Conservation (phyloP, 192 early-diverging fungal genomes). For the Linnemannia hyalina region DNA sequence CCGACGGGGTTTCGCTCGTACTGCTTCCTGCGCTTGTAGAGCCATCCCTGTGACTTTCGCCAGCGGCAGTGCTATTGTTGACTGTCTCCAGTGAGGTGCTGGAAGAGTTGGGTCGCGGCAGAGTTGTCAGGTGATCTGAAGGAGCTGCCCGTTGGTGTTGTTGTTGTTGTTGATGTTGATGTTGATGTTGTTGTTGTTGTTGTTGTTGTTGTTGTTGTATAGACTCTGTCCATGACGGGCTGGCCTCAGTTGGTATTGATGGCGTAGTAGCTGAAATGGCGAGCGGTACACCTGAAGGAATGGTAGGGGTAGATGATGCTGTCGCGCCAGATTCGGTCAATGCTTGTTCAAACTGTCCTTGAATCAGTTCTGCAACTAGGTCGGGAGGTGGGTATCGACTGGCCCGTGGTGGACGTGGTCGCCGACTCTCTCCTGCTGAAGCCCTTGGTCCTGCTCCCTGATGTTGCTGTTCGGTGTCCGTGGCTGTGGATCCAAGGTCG, state of each 20-base stretch:
- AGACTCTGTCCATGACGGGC: background rate
- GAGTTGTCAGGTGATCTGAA: background rate
- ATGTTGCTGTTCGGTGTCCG: background rate
- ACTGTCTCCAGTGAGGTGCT: conserved; percentile 16
- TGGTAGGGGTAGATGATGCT: background rate
- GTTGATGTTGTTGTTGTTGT: background rate
- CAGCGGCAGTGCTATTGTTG: background rate
- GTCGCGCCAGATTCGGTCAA: conserved; percentile 10
- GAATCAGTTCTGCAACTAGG: conserved; percentile 19
- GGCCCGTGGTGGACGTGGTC: conserved; percentile 15
- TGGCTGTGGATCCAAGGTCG: background rate
- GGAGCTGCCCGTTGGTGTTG: background rate
- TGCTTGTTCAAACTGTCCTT: conserved; percentile 21
- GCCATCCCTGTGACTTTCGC: conserved; percentile 1
- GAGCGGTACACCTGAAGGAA: background rate
- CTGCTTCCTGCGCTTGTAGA: background rate
- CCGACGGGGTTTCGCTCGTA: background rate
- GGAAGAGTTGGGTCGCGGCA: conserved; percentile 1
- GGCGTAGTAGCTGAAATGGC: background rate
- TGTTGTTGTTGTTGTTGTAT: background rate
- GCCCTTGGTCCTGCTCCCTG: background rate
- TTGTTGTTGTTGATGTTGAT: background rate
- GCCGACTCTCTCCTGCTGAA: conserved; percentile 4
- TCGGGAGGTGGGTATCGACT: conserved; percentile 31
- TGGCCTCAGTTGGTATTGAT: background rate